These are phyloP conservation scores for Leucaena leucocephala DNA, from an alignment of 306 rosid genomes.

Conservation along the genomic window DNA sequence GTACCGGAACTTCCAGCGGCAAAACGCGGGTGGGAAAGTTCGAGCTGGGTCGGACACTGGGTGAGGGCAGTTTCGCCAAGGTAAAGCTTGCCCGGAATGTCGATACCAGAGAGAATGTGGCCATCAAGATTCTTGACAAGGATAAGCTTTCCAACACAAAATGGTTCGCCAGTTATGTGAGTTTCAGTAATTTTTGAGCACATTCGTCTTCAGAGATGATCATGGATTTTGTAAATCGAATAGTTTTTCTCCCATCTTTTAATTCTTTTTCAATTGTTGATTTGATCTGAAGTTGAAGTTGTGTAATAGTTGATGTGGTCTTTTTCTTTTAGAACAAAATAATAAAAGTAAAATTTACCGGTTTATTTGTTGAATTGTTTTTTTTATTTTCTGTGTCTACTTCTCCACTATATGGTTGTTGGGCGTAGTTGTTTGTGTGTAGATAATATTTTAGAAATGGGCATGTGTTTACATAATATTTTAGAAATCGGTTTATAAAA, in stretches of 20 bases:
- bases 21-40: conserved; percentile 66
- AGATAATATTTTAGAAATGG: too few relatives aligned
- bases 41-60: conserved; percentile 69
- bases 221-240: background rate
- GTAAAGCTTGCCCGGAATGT: conserved; percentile 67
- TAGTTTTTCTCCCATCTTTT: background rate
- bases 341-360: conserved; percentile 1
- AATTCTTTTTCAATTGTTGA: background rate
- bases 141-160: conserved; percentile 76
- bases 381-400: background rate
- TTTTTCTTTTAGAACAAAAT: background rate
- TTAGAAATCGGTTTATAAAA: too few relatives aligned
- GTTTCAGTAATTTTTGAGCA: background rate
- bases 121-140: conserved; percentile 74
- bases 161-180: conserved; percentile 66
- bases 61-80: conserved; percentile 73
- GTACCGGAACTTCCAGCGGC: conserved; percentile 27
- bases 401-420: background rate
- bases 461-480: too few relatives aligned
- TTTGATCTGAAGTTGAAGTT: background rate
- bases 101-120: conserved; percentile 57
- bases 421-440: background rate
- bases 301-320: conserved; percentile 6
- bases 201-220: background rate
- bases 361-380: background rate